Evolutionary conservation across 2,329 filamentous ascomycete genomes (phyloP), one percentile per base, ranked within the genome.

Genomic region (Colletotrichum gigasporum): DNA sequence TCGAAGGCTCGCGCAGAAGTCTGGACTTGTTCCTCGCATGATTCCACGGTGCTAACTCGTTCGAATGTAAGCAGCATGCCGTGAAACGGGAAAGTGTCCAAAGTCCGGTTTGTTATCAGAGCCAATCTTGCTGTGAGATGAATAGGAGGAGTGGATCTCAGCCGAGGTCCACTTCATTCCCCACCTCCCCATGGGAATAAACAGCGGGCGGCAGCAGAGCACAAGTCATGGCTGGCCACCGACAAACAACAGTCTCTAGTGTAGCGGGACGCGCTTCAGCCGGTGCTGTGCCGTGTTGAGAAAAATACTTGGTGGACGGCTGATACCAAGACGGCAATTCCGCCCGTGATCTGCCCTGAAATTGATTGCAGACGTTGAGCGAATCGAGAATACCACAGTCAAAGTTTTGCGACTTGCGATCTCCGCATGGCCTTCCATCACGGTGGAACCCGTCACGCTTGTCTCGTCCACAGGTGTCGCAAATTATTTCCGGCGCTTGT

Each of bases 131-230:
- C 18, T 8, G 41, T 28, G 48, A 64, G 47, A 54, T 48, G 61
- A 48, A n/a, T 20, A 45, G 44, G 48, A 37, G 26, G 28, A 58
- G 60, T 63, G 60, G 53, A 47, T 37, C 28, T 24, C 22, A 52
- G 56, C 61, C 61, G 61, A 61, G 56, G 55, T 64, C 57, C 61
- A 16, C 28, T 50, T 61, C 52, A 26, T 37, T 37, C 47, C 34
- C 39, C 61, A 61, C 48, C 26, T 50, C 34, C 51, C 20, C 48
- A 34, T 34, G 55, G 37, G 39, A 60, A 63, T 50, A 50, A 61
- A 48, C 39, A 42, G 28, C 32, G 28, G 28, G 10, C 39, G 39
- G 22, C 28, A 35, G 10, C n/a, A 18, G 22, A 39, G 28, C 6
- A 30, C n/a, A 41, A 24, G 26, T 16, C 45, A n/a, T 20, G 59